Conservation (phyloP, 495 filamentous ascomycete species). For the Arthonia radiata region DNA sequence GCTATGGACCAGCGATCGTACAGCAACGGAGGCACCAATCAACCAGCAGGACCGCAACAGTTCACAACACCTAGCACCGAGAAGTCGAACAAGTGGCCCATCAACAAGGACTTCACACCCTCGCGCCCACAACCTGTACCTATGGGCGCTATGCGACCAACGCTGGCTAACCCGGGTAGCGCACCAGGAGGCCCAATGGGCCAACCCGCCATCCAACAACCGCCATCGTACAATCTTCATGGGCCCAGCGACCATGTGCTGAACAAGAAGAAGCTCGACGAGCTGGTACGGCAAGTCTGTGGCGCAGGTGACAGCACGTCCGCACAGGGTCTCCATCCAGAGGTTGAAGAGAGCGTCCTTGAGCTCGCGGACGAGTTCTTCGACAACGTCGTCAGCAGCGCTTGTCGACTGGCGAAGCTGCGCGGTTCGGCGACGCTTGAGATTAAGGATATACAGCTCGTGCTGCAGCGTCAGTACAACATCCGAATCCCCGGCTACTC, state of each 20-base stretch:
- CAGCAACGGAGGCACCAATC: no score
- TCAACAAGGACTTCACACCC: conserved; percentile 54
- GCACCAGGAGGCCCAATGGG: conserved; percentile 52
- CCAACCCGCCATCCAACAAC: conserved; percentile 62
- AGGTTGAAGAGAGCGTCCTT: conserved; percentile 84
- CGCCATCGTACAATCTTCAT: conserved; percentile 60
- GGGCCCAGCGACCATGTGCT: conserved; percentile 72
- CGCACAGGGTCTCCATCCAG: conserved; percentile 47
- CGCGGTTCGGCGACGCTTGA: conserved; percentile 73
- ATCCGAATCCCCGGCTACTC: conserved; percentile 91
- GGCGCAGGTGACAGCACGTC: conserved; percentile 40
- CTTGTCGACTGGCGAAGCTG: conserved; percentile 80
- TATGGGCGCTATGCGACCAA: conserved; percentile 49
- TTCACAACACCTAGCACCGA: no score
- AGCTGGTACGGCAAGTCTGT: conserved; percentile 79
- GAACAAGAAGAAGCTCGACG: conserved; percentile 89
- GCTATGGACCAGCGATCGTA: no score
- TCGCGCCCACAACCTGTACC: conserved; percentile 43
- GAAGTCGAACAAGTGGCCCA: no score
- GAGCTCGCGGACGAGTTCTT: conserved; percentile 84
- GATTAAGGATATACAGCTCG: conserved; percentile 78
- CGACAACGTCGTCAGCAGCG: conserved; percentile 61
- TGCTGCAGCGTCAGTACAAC: conserved; percentile 92
- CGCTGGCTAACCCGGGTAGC: conserved; percentile 43
- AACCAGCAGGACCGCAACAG: no score